A percentile compares a stretch with the other conserved stretches of the same genome.
phyloP scores from a whole-genome alignment of 2,329 filamentous ascomycete genomes.

The Phyllosticta ampelicida region DNA sequence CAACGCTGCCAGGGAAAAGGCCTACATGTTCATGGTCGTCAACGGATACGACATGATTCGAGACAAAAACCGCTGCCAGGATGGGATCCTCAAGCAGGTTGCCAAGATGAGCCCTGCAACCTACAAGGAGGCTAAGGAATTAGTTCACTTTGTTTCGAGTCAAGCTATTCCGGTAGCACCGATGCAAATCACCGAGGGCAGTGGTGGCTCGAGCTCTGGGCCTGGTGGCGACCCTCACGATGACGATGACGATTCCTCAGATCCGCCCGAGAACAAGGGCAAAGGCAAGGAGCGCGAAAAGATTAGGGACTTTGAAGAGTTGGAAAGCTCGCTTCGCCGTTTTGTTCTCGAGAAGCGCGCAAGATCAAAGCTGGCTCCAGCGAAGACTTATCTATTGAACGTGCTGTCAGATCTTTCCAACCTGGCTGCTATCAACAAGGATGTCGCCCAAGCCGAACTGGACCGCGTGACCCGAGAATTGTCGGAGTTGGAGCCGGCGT shows the following conservation, averaged over 20 bases:
- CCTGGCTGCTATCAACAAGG: slow-evolving; percentile 74
- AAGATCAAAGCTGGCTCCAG: slow-evolving; percentile 87
- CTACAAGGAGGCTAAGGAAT: slow-evolving; percentile 79
- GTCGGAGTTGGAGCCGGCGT: slow-evolving; percentile 69
- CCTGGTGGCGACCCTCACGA: slow-evolving; percentile 26
- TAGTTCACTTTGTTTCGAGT: slow-evolving; percentile 97
- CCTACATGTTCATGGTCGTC: slow-evolving; percentile 97
- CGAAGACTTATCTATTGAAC: slow-evolving; percentile 90
- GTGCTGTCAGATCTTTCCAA: slow-evolving; percentile 78
- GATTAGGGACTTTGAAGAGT: slow-evolving; percentile 74
- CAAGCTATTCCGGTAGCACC: slow-evolving; percentile 76
- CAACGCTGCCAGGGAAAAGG: slow-evolving; percentile 91
- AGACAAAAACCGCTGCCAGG: slow-evolving; percentile 82
- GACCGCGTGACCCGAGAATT: slow-evolving; percentile 74
- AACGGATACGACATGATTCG: slow-evolving; percentile 93
- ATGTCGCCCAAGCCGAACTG: slow-evolving; percentile 76
- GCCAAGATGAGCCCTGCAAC: slow-evolving; percentile 79
- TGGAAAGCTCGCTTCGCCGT: slow-evolving; percentile 78
- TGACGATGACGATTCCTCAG: slow-evolving; percentile 37
- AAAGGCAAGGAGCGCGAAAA: slow-evolving; percentile 63
- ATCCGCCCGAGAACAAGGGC: slow-evolving; percentile 52
- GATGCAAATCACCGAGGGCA: slow-evolving; percentile 45
- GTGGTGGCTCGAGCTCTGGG: slow-evolving; percentile 30
- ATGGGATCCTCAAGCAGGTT: slow-evolving; percentile 88
- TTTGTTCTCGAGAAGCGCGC: slow-evolving; percentile 96